These are phyloP conservation scores for Aspergillus jensenii DNA, from an alignment of 2,329 filamentous ascomycete species.

Conservation along the genomic window DNA sequence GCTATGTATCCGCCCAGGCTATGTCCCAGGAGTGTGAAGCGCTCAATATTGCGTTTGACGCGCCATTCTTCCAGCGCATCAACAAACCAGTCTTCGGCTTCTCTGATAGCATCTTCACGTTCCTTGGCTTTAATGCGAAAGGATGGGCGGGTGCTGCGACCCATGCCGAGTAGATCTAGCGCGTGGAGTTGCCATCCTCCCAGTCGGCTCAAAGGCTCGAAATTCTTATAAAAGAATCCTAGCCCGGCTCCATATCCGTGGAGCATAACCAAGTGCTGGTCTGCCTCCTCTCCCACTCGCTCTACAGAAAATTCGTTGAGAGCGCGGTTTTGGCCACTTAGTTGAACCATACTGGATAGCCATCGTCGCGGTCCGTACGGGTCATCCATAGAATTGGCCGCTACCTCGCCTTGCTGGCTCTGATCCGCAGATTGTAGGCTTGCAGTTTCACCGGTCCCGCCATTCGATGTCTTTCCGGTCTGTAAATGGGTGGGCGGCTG, in stretches of 20 bases:
- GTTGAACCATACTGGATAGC: conserved; percentile 78
- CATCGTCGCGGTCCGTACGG: conserved; percentile 83
- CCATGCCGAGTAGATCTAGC: conserved; percentile 94
- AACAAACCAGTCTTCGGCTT: conserved; percentile 94
- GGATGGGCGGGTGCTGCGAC: conserved; percentile 76
- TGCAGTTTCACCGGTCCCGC: conserved; percentile 26
- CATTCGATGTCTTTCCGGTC: conserved; percentile 49
- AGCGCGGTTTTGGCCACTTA: conserved; percentile 81
- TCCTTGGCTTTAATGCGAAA: conserved; percentile 86
- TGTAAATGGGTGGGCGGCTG: conserved; percentile 67
- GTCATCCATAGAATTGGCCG: conserved; percentile 58
- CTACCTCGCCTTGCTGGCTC: conserved; percentile 45
- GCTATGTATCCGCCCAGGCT: conserved; percentile 94
- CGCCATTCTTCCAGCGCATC: conserved; percentile 97
- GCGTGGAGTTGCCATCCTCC: conserved; percentile 87
- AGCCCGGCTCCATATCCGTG: conserved; percentile 96
- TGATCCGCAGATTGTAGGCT: conserved; percentile 38
- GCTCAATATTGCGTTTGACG: conserved; percentile 80
- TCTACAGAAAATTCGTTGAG: conserved; percentile 94
- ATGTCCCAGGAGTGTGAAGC: conserved; percentile 90
- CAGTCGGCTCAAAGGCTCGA: conserved; percentile 77
- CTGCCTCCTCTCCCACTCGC: conserved; percentile 71
- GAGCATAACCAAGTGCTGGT: conserved; percentile 90
- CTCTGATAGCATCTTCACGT: conserved; percentile 73
- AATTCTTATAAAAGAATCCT: conserved; percentile 98